These are phyloP conservation scores for Tulasnella sp. DNA, from an alignment of 768 basidiomycete genomes.

Conservation along the genomic window DNA sequence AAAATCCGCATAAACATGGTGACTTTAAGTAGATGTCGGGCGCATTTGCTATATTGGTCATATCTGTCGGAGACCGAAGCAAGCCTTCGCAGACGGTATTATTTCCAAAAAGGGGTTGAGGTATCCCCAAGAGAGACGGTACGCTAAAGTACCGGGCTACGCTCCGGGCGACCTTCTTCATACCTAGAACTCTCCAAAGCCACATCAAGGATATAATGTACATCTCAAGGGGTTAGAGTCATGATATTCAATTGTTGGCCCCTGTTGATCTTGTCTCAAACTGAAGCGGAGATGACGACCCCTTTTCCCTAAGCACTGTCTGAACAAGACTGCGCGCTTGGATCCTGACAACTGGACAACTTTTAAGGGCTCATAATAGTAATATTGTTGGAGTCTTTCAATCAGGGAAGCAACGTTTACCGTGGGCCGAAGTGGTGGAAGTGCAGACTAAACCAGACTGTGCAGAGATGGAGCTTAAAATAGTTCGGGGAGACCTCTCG, in stretches of 20 bases:
- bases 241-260: neutral
- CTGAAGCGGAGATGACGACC: neutral
- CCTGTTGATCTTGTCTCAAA: neutral
- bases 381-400: neutral
- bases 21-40: neutral
- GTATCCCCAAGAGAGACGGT: too few species aligned
- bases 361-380: neutral
- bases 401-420: neutral
- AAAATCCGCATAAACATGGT: neutral
- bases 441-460: neutral
- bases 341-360: neutral
- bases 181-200: neutral
- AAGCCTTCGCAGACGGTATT: neutral
- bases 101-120: too few species aligned
- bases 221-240: neutral
- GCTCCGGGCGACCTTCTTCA: neutral
- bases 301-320: neutral
- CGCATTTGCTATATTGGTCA: neutral
- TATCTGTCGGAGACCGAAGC: too few species aligned
- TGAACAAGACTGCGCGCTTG: neutral
- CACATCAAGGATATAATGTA: neutral
- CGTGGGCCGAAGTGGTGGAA: neutral
- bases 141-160: neutral
- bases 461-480: neutral
- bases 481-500: neutral